Evolutionary conservation across 2,329 filamentous ascomycete genomes (phyloP).

Genomic region (Chaetomiaceae sp.): DNA sequence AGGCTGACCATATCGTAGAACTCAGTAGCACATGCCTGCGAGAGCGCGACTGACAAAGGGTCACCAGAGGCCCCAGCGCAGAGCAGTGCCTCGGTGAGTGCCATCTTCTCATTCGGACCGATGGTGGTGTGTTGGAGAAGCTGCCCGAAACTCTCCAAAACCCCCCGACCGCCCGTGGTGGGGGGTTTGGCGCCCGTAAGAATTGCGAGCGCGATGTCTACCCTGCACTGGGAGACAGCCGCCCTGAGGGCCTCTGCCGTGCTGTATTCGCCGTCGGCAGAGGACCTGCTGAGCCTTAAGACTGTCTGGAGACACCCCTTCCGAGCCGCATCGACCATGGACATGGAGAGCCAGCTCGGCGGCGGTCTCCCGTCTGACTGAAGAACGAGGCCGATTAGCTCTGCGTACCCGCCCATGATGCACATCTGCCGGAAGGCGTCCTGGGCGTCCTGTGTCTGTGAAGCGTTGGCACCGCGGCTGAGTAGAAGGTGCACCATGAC

Average conservation of each 20-base stretch:
- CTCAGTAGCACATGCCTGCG: slow-evolving; percentile 45
- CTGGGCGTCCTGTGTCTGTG: slow-evolving; percentile 46
- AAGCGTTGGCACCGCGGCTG: slow-evolving; percentile 46
- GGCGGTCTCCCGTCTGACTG: slow-evolving; percentile 46
- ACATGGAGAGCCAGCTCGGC: slow-evolving; percentile 42
- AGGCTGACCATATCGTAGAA: slow-evolving; percentile 53
- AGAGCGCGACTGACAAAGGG: slow-evolving; percentile 43
- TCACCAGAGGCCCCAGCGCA: slow-evolving; percentile 55
- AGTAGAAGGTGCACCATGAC: slow-evolving; percentile 46
- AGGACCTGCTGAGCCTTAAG: slow-evolving; percentile 46
- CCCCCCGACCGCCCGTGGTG: slow-evolving; percentile 34
- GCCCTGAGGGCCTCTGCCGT: slow-evolving; percentile 48
- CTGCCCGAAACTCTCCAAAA: slow-evolving; percentile 49
- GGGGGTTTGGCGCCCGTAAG: slow-evolving; percentile 51
- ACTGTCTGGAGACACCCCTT: slow-evolving; percentile 50
- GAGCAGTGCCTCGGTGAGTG: slow-evolving; percentile 52
- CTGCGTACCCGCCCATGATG: slow-evolving; percentile 40
- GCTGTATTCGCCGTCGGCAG: slow-evolving; percentile 50
- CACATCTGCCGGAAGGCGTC: slow-evolving; percentile 53
- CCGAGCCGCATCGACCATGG: slow-evolving; percentile 48
- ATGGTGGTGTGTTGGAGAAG: slow-evolving; percentile 45
- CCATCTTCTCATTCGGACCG: slow-evolving; percentile 46
- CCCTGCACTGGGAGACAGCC: slow-evolving; percentile 45
- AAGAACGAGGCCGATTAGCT: slow-evolving; percentile 46
- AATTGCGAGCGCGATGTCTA: slow-evolving; percentile 53